phyloP scores from a whole-genome alignment of 495 filamentous ascomycete species.

The Talaromyces proteolyticus region DNA sequence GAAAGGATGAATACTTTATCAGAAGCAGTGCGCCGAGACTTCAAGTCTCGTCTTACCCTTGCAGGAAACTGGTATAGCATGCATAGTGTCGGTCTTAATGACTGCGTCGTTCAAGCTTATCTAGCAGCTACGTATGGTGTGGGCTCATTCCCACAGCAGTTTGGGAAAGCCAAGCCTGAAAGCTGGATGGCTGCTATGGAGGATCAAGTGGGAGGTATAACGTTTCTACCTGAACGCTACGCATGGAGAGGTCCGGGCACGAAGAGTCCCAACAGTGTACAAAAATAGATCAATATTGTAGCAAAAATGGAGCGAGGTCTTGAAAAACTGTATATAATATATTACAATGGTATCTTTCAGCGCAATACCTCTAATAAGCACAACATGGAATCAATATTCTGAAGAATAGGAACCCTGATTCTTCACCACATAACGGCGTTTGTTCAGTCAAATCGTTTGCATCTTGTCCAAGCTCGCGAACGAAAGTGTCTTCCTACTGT shows the following conservation, averaged over 20 bases:
- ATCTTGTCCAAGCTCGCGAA: slow-evolving; percentile 8
- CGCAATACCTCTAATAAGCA: background rate
- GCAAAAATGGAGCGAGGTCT: no score
- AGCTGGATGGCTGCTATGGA: slow-evolving; percentile 26
- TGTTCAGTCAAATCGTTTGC: background rate
- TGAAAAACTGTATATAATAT: no score
- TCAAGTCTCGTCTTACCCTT: slow-evolving; percentile 59
- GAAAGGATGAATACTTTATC: slow-evolving; percentile 58
- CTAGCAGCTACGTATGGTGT: slow-evolving; percentile 28
- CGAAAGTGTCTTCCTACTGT: no score
- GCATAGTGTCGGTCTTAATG: slow-evolving; percentile 52
- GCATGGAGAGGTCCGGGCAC: slow-evolving; percentile 5
- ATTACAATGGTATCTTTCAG: no score
- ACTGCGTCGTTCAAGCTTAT: slow-evolving; percentile 49
- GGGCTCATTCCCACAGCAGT: slow-evolving; percentile 10
- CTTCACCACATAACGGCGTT: background rate
- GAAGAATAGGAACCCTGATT: background rate
- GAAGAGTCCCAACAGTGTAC: slow-evolving; percentile 1
- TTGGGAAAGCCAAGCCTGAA: slow-evolving; percentile 20
- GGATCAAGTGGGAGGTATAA: slow-evolving; percentile 28
- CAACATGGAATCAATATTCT: background rate
- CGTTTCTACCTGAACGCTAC: slow-evolving; percentile 21
- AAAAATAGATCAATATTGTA: no score
- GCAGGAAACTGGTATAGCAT: slow-evolving; percentile 72
- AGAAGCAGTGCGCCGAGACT: slow-evolving; percentile 46